Evolutionary conservation across 306 rosid genomes (phyloP), one percentile per base, ranked within the genome.

Genomic region (Dalbergia cultrata): DNA sequence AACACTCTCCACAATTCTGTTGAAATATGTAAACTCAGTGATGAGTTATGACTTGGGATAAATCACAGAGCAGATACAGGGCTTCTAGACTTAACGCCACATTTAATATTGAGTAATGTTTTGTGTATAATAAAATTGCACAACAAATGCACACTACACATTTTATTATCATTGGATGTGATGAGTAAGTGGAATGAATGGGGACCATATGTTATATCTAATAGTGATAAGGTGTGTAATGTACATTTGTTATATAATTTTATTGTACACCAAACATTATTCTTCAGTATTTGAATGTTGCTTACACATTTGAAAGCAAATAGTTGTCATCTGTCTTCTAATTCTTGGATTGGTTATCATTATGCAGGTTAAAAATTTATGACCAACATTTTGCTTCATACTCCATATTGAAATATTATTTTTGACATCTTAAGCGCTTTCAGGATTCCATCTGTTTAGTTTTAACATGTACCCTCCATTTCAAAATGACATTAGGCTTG

Each of bases 1-100:
- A 58, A 79, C 58, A 49, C 86, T 86, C 70, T 86, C 86, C 69
- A 82, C 86, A 54, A 86, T 64, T 33, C 86, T 82, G 72, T 41
- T 7, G 4, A 37, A 63, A 35, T 31, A 71, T 34, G 41, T 7
- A 56, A 35, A 66, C 35, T 21, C 41, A 26, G 50, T 9, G 31
- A 79, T 22, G 50, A 57, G 17, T 13, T 16, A 31, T 45, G 31
- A 13, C 35, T 11, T 74, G 17, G 43, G 22, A 2, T 13, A 70
- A 47, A 50, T 47, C 18, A n/a, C 53, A 22, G 10, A 31, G 39
- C 41, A 13, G 22, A 21, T 57, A 19, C n/a, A 26, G 19, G 57
- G 12, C 18, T n/a, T 34, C 65, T 34, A 31, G 33, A 31, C n/a
- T 50, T 31, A 5, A 26, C n/a, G 49, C 33, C n/a, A 64, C 10